These are phyloP conservation scores for Musa schizocarpa DNA, from an alignment of 176 grass and related monocot species.

Conservation along the genomic window DNA sequence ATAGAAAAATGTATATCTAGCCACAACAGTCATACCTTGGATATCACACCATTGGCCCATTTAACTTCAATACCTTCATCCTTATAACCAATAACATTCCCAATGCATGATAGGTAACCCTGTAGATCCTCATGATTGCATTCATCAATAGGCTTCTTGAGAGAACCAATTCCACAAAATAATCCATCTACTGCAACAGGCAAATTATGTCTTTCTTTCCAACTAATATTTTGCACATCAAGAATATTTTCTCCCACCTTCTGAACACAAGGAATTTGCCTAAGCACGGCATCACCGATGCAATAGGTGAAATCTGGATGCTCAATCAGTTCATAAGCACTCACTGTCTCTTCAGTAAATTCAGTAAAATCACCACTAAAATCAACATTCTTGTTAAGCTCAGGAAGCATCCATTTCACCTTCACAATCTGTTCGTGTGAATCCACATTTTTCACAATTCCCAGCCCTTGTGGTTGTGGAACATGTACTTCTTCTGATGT, in stretches of 20 bases:
- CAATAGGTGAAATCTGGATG: constrained; percentile 79
- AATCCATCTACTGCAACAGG: background rate
- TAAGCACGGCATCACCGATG: constrained; percentile 66
- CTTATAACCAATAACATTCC: constrained; percentile 69
- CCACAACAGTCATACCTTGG: constrained; percentile 45
- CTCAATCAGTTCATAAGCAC: constrained; percentile 90
- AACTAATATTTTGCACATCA: constrained; percentile 18
- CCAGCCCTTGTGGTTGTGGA: constrained; percentile 31
- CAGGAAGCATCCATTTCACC: constrained; percentile 63
- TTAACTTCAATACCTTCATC: constrained; percentile 68
- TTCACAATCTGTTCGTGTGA: constrained; percentile 64
- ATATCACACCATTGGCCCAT: constrained; percentile 84
- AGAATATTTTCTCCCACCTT: constrained; percentile 43
- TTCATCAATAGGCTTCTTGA: constrained; percentile 5
- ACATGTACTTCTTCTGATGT: constrained; percentile 25
- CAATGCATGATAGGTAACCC: constrained; percentile 70
- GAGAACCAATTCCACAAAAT: background rate
- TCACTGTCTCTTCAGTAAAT: constrained; percentile 56
- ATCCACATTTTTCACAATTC: constrained; percentile 74
- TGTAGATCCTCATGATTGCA: constrained; percentile 24
- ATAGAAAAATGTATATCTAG: background rate
- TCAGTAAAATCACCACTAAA: constrained; percentile 30
- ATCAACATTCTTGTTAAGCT: constrained; percentile 28
- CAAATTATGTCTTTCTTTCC: background rate
- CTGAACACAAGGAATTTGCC: constrained; percentile 40